Evolutionary conservation across 2,329 filamentous ascomycete genomes (phyloP).

Genomic region (Fusarium staphyleae): DNA sequence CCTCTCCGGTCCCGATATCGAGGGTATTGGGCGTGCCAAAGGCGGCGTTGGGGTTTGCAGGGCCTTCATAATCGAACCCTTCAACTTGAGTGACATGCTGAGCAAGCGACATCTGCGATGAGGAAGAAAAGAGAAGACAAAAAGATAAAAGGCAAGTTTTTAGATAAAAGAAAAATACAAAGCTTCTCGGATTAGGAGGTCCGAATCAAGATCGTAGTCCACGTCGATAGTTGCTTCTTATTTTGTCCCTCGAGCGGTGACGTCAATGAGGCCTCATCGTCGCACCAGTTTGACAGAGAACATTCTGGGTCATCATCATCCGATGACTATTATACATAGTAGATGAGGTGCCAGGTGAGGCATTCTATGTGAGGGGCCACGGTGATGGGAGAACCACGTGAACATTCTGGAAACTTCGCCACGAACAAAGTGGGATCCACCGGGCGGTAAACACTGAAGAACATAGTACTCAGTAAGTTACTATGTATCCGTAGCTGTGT

Average conservation of each 20-base stretch:
- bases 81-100: constrained; percentile 52
- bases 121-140: not conserved
- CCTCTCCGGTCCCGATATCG: constrained; percentile 1
- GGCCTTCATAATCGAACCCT: constrained; percentile 51
- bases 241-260: constrained; percentile 4
- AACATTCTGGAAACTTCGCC: constrained; percentile 25
- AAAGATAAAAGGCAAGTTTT: too few relatives aligned
- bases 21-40: not conserved
- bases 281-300: not conserved
- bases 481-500: too few relatives aligned
- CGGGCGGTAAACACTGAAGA: too few relatives aligned
- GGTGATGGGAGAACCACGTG: too few relatives aligned
- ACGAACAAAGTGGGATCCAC: not conserved
- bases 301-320: not conserved
- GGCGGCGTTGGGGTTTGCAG: constrained; percentile 24
- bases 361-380: too few relatives aligned
- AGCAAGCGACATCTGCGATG: constrained; percentile 50
- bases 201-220: too few relatives aligned
- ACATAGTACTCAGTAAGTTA: too few relatives aligned
- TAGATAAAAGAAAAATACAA: too few relatives aligned
- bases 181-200: too few relatives aligned
- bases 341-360: too few relatives aligned
- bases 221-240: too few relatives aligned
- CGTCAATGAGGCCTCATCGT: constrained; percentile 21
- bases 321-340: constrained; percentile 5